A percentile compares a stretch with the other conserved stretches of the same genome.
These are phyloP conservation scores for Hysterangium stoloniferum DNA, from an alignment of 768 basidiomycete species.

Conservation along the genomic window DNA sequence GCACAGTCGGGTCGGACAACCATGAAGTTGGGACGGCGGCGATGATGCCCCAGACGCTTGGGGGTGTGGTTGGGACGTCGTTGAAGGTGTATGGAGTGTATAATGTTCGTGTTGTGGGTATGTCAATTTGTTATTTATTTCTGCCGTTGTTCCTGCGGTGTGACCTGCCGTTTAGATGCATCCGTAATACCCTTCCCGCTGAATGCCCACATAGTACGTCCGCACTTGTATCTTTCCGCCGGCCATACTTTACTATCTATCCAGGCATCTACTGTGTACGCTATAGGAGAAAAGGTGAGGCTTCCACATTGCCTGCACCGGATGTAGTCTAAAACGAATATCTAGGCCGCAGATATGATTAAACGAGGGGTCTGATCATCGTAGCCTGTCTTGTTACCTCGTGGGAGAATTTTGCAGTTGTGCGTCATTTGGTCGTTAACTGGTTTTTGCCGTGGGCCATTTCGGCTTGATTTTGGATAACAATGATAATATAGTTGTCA, in stretches of 20 bases:
- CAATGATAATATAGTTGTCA: too few relatives aligned
- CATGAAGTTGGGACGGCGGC: slow-evolving; percentile 12
- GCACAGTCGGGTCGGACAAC: slow-evolving; percentile 19
- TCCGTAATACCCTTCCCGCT: slow-evolving; percentile 1
- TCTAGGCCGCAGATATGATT: slow-evolving; percentile 7
- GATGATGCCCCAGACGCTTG: slow-evolving; percentile 17
- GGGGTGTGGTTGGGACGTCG: slow-evolving; percentile 19
- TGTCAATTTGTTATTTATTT: neutral
- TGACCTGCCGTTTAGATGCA: neutral
- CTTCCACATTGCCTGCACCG: neutral
- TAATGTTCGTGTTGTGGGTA: slow-evolving; percentile 21
- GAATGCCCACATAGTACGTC: neutral
- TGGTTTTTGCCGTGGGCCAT: too few relatives aligned
- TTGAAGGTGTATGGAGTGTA: slow-evolving; percentile 21
- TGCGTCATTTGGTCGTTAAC: too few relatives aligned
- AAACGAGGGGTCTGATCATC: slow-evolving; percentile 4
- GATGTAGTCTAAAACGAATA: neutral
- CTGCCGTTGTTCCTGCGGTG: neutral
- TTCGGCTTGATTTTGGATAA: too few relatives aligned
- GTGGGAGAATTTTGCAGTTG: too few relatives aligned
- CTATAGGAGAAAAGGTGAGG: slow-evolving; percentile 13
- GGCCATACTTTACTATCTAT: neutral
- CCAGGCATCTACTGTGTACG: slow-evolving; percentile 12
- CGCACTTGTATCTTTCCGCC: neutral
- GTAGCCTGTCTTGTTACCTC: too few relatives aligned